These are phyloP conservation scores for Stellera chamaejasme DNA, from an alignment of 345 rosid genomes.

Conservation along the genomic window DNA sequence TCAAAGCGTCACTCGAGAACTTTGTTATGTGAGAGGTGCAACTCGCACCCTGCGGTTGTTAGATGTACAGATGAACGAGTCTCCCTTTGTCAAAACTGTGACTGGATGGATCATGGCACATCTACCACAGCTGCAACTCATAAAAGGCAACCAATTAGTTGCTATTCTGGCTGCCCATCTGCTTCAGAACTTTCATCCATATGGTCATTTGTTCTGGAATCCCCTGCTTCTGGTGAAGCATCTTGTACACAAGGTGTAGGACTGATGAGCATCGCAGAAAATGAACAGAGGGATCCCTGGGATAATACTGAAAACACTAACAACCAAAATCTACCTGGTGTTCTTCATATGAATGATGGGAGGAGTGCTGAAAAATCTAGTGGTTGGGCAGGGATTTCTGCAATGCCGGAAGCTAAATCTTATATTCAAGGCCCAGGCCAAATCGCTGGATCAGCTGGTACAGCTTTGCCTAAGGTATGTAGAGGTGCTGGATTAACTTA, in stretches of 20 bases:
- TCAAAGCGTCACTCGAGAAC: constrained; percentile 88
- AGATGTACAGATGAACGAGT: constrained; percentile 74
- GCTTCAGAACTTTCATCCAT: constrained; percentile 77
- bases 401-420: constrained; percentile 34
- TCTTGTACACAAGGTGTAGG: constrained; percentile 74
- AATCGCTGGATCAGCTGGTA: constrained; percentile 30
- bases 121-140: constrained; percentile 45
- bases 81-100: constrained; percentile 97
- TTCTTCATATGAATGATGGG: constrained; percentile 17
- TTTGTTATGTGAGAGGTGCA: constrained; percentile 81
- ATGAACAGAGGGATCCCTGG: constrained; percentile 19
- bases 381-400: constrained; percentile 30
- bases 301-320: constrained; percentile 25
- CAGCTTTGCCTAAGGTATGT: constrained; percentile 50
- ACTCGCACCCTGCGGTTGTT: constrained; percentile 71
- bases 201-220: constrained; percentile 71
- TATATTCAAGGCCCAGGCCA: constrained; percentile 27
- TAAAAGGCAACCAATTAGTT: constrained; percentile 65
- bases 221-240: constrained; percentile 41
- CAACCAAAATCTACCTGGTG: constrained; percentile 25
- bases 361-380: constrained; percentile 23
- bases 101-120: constrained; percentile 67
- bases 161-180: constrained; percentile 94
- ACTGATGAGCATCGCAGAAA: constrained; percentile 74
- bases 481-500: neutral